Evolutionary conservation across 2,329 filamentous ascomycete genomes (phyloP).

Genomic region (Daldinia sp.): DNA sequence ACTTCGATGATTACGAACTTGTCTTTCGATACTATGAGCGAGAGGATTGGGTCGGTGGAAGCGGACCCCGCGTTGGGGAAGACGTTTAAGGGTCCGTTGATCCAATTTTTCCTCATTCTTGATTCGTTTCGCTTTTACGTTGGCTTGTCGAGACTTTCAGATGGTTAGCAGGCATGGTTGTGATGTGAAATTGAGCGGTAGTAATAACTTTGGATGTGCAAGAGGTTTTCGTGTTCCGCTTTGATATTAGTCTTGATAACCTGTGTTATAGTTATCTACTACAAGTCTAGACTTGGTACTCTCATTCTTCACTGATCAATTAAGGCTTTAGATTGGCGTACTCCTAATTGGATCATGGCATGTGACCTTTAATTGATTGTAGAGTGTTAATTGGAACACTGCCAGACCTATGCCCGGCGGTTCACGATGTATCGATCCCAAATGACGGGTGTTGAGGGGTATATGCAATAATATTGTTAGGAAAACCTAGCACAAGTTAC

Average conservation of each 20-base stretch:
- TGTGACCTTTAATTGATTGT: background rate
- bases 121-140: conserved; percentile 3
- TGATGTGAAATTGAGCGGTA: conserved; percentile 1
- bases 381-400: no score
- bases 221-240: conserved; percentile 4
- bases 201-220: background rate
- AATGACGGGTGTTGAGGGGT: no score
- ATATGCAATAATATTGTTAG: no score
- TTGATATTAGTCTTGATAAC: conserved; percentile 1
- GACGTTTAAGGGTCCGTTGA: conserved; percentile 45
- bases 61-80: conserved; percentile 63
- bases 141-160: background rate
- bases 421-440: no score
- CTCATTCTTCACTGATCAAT: conserved; percentile 21
- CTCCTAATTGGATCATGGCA: background rate
- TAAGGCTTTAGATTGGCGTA: conserved; percentile 1
- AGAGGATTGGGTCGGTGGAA: conserved; percentile 73
- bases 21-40: conserved; percentile 97
- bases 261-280: conserved; percentile 6
- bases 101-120: background rate
- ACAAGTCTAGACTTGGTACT: conserved; percentile 6
- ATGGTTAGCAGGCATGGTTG: conserved; percentile 13
- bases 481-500: no score
- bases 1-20: conserved; percentile 95
- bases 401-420: no score